Evolutionary conservation across 2,329 filamentous ascomycete species (phyloP).

Genomic region (Trichoderma oligosporum): DNA sequence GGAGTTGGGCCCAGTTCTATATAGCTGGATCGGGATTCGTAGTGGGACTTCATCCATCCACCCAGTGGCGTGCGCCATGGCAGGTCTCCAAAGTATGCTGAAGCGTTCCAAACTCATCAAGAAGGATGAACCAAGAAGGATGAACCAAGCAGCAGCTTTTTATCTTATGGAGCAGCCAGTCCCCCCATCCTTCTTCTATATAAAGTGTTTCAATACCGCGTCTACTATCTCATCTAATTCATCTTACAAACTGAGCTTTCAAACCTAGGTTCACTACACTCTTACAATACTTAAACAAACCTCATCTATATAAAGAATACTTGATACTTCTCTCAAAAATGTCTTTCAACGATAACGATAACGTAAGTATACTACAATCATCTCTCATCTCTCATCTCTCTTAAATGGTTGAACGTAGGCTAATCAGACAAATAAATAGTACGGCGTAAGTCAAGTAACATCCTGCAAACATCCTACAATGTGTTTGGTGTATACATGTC

Average conservation of each 20-base stretch:
- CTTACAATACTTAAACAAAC: background rate
- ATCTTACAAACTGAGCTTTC: background rate
- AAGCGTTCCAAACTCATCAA: background rate
- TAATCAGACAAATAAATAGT: background rate
- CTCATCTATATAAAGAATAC: background rate
- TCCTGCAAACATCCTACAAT: no score
- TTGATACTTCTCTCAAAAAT: slow-evolving; percentile 32
- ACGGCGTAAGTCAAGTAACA: slow-evolving; percentile 13
- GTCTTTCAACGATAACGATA: slow-evolving; percentile 45
- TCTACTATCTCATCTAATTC: background rate
- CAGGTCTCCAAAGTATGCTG: background rate
- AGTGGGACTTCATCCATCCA: slow-evolving; percentile 1
- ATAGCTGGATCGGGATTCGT: slow-evolving; percentile 9
- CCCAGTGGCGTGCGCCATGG: slow-evolving; percentile 14
- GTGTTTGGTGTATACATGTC: no score
- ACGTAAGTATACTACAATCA: slow-evolving; percentile 29
- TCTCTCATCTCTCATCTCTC: no score
- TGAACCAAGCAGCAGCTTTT: background rate
- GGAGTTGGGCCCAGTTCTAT: background rate
- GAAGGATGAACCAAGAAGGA: background rate
- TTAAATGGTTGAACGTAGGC: background rate
- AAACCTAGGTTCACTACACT: background rate
- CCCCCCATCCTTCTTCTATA: background rate
- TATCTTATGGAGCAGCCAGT: background rate
- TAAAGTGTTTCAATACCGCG: background rate